Base-by-base conservation (phyloP, 31 red algal genomes). In the Odonthalia washingtoniensis region DNA sequence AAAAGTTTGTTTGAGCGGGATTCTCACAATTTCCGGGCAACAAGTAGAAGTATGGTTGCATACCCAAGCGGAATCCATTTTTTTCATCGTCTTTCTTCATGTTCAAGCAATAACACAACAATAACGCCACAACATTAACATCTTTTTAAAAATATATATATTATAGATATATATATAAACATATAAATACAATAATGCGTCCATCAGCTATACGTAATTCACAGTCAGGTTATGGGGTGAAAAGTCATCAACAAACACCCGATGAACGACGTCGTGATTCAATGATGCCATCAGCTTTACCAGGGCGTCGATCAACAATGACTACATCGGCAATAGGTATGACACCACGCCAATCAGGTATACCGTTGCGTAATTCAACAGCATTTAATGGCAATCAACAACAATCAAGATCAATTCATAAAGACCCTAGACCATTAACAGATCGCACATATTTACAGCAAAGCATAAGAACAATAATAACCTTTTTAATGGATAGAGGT, bases 401-500 rank as follows among this genome's bases (percentile, higher is more conserved):
- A n/a, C n/a, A n/a, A n/a, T 57, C 49, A 57, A 9, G 49, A 14
- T 9, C 12, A 14, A 9, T 21, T 21, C 49, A 21, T 21, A 9
- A 57, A 57, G 96, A 98, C 75, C 92, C 96, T 16, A 72, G 97
- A 43, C 97, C 93, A 24, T 68, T 98, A 31, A 69, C 44, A 40
- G 97, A 96, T 70, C 78, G 81, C 61, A 36, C 87, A 5, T 98
- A 95, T 64, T 88, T 95, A 87, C 84, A 90, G 26, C 87, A 81
- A 5, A 96, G 87, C 73, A 77, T 90, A 17, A 88, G 90, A 42
- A 82, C 80, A 40, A 63, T 98, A 38, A 96, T 98, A 63, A 79
- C 75, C 66, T 98, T 85, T 79, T 83, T 98, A 68, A 89, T 87
- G n/a, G 92, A 95, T 53, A 85, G 87, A 24, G 93, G 94, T 9